phyloP scores from a whole-genome alignment of 352 stramenopile species.

The Phytophthora ohioensis region DNA sequence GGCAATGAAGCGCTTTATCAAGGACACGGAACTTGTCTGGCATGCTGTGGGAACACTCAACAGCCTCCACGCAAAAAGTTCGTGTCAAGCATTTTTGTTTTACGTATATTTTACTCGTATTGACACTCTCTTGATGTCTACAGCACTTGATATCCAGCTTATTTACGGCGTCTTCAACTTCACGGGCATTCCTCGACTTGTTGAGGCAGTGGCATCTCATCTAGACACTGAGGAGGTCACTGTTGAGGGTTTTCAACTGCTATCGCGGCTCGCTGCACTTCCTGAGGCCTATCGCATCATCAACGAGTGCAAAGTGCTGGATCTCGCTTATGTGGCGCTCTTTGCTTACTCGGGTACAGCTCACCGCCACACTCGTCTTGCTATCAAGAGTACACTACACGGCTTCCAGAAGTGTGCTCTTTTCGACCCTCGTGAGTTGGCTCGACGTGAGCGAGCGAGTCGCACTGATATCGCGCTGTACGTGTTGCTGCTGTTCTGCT shows the following conservation, averaged over 20 bases:
- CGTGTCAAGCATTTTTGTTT: conserved; percentile 2
- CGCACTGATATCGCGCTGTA: conserved; percentile 53
- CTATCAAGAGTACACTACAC: conserved; percentile 70
- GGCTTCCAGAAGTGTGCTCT: conserved; percentile 79
- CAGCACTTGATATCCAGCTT: conserved; percentile 57
- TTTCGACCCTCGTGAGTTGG: conserved; percentile 60
- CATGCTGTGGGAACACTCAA: conserved; percentile 79
- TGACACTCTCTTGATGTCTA: conserved; percentile 2
- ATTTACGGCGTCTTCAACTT: conserved; percentile 59
- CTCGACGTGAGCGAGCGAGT: conserved; percentile 51
- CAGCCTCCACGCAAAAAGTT: conserved; percentile 65
- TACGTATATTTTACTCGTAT: background rate
- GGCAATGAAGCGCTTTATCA: conserved; percentile 57
- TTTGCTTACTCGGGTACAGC: conserved; percentile 71
- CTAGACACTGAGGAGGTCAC: conserved; percentile 80
- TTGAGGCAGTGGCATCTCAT: conserved; percentile 73
- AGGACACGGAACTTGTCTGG: conserved; percentile 79
- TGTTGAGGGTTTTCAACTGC: conserved; percentile 77
- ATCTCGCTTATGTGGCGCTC: conserved; percentile 75
- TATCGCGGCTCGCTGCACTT: conserved; percentile 56
- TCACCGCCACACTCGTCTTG: conserved; percentile 70
- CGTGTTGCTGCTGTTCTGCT: conserved; percentile 52
- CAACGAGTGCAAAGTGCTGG: conserved; percentile 73
- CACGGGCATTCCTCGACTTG: conserved; percentile 65
- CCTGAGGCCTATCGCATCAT: conserved; percentile 57